Evolutionary conservation across 805 yeast genomes (phyloP).

Genomic region (Yarrowia sp.): DNA sequence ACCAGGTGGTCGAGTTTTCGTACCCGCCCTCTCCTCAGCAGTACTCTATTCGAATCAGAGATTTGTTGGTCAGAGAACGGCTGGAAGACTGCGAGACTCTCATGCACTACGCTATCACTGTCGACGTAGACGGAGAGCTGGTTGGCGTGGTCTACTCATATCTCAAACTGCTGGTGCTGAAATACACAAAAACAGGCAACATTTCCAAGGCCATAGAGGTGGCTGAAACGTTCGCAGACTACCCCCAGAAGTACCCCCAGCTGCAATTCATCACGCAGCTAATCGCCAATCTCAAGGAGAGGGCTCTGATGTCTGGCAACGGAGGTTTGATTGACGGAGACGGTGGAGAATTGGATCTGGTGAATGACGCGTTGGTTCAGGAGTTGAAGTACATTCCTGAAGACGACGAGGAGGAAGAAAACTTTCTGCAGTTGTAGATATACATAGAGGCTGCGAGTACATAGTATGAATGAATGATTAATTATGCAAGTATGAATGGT

Average conservation of each 20-base stretch:
- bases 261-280: neutral
- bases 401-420: slow-evolving; percentile 35
- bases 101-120: slow-evolving; percentile 21
- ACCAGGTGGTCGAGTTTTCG: slow-evolving; percentile 3
- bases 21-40: neutral
- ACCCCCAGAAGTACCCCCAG: neutral
- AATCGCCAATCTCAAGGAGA: neutral
- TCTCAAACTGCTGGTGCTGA: neutral
- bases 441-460: neutral
- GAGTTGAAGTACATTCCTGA: slow-evolving; percentile 32
- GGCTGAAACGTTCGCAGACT: neutral
- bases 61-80: slow-evolving; percentile 8
- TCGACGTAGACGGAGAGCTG: neutral
- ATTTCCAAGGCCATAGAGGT: slow-evolving; percentile 29
- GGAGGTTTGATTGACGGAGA: neutral
- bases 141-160: neutral
- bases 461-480: slow-evolving; percentile 17
- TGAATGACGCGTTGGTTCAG: neutral
- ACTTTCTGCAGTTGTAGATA: slow-evolving; percentile 30
- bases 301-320: neutral
- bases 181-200: slow-evolving; percentile 15
- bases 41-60: slow-evolving; percentile 29
- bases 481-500: neutral
- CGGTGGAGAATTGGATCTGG: neutral
- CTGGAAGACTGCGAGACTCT: slow-evolving; percentile 3